A percentile compares a stretch with the other conserved stretches of the same genome.
These are phyloP conservation scores for Holtermanniella nyarrowii DNA, from an alignment of 768 basidiomycete species.

Conservation along the genomic window DNA sequence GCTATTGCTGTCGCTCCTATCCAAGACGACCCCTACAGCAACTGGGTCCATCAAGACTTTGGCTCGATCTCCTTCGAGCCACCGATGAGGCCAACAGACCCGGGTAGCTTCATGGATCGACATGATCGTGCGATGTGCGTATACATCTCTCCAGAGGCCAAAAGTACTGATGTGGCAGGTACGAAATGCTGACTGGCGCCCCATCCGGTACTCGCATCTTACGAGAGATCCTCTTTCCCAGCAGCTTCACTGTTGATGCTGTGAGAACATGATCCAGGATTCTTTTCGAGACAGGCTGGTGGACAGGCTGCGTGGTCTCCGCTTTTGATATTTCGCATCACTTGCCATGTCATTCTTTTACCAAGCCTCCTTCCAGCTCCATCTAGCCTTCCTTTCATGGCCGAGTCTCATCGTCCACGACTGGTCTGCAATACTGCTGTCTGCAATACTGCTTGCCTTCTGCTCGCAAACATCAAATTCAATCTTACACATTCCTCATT, in stretches of 20 bases:
- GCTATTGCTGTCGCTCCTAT: not conserved
- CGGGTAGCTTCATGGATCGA: not conserved
- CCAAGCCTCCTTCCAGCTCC: no score
- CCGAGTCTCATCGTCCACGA: no score
- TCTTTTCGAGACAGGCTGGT: no score
- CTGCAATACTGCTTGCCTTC: no score
- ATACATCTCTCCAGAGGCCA: no score
- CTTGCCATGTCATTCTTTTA: no score
- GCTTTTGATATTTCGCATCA: not conserved
- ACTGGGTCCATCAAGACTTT: not conserved
- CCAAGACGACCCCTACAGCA: not conserved
- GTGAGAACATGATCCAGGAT: not conserved
- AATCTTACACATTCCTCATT: no score
- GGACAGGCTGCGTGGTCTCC: not conserved
- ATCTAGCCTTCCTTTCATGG: no score
- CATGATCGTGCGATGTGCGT: not conserved
- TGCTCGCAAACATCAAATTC: no score
- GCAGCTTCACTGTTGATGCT: not conserved
- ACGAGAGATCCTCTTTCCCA: not conserved
- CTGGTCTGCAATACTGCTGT: no score
- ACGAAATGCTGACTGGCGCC: not conserved
- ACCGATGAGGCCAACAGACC: not conserved
- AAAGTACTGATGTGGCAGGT: not conserved
- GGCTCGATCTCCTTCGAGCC: not conserved
- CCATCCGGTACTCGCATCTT: not conserved